A percentile compares a stretch with the other conserved stretches of the same genome.
phyloP scores from a whole-genome alignment of 2,329 filamentous ascomycete genomes.

The Podosphaera fusca region DNA sequence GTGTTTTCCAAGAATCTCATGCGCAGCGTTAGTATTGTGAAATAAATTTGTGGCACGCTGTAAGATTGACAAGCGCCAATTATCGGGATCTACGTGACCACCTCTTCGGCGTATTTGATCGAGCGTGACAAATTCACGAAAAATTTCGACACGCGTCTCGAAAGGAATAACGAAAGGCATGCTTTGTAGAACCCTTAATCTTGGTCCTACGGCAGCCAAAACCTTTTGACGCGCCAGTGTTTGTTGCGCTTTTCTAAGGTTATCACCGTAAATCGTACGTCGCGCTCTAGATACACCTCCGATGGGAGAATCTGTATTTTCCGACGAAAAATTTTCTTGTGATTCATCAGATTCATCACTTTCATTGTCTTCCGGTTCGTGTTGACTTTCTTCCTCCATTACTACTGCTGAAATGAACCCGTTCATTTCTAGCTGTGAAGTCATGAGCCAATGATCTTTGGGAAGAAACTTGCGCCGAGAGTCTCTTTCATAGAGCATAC shows the following conservation, averaged over 20 bases:
- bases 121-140: conserved; percentile 70
- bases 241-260: conserved; percentile 37
- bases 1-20: conserved; percentile 31
- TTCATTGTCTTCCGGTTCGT: conserved; percentile 39
- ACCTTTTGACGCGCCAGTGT: conserved; percentile 46
- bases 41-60: conserved; percentile 14
- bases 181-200: conserved; percentile 75
- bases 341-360: conserved; percentile 23
- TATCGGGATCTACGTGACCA: conserved; percentile 47
- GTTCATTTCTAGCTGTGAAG: conserved; percentile 62
- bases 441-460: conserved; percentile 85
- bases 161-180: conserved; percentile 97
- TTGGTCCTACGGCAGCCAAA: conserved; percentile 58
- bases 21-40: conserved; percentile 6
- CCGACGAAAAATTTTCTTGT: conserved; percentile 17
- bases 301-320: conserved; percentile 16
- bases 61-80: conserved; percentile 43
- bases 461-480: conserved; percentile 71
- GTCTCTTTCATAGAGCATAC: conserved; percentile 81
- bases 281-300: conserved; percentile 37
- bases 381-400: conserved; percentile 61
- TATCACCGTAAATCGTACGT: conserved; percentile 37
- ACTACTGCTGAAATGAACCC: conserved; percentile 73
- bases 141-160: conserved; percentile 71
- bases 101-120: conserved; percentile 58